phyloP scores from a whole-genome alignment of 2,329 filamentous ascomycete species.

The Cercospora sojina region DNA sequence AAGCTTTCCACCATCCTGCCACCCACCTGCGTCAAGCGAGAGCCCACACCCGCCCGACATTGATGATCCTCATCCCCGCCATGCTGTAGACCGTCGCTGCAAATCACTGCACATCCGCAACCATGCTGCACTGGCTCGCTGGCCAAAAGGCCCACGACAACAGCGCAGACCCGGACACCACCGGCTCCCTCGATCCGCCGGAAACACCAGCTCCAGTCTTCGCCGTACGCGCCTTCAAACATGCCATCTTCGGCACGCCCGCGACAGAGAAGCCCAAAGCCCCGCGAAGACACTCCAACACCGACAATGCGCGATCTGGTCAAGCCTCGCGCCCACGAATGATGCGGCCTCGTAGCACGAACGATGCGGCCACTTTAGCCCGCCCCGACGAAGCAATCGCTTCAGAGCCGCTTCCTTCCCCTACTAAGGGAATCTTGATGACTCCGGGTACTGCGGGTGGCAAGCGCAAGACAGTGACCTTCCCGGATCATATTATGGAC shows the following conservation, averaged over 20 bases:
- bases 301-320: constrained; percentile 29
- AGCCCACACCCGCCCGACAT: background rate
- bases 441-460: constrained; percentile 60
- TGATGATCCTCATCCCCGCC: background rate
- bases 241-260: constrained; percentile 64
- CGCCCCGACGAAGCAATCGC: constrained; percentile 22
- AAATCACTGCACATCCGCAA: background rate
- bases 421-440: constrained; percentile 60
- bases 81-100: constrained; percentile 6
- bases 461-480: constrained; percentile 61
- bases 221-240: constrained; percentile 65
- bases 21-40: background rate
- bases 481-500: constrained; percentile 57
- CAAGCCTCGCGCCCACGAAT: constrained; percentile 30
- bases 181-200: constrained; percentile 54
- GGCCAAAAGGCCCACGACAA: constrained; percentile 33
- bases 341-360: constrained; percentile 33
- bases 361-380: constrained; percentile 28
- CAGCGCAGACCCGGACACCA: constrained; percentile 36
- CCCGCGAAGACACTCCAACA: constrained; percentile 35
- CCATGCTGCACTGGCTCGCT: constrained; percentile 40
- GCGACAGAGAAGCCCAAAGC: constrained; percentile 46
- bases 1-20: background rate
- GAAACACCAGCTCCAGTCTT: constrained; percentile 67
- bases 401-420: constrained; percentile 48